A percentile compares a stretch with the other conserved stretches of the same genome.
phyloP scores from a whole-genome alignment of 1,284 basidiomycete species.

The Heterobasidion occidentale region DNA sequence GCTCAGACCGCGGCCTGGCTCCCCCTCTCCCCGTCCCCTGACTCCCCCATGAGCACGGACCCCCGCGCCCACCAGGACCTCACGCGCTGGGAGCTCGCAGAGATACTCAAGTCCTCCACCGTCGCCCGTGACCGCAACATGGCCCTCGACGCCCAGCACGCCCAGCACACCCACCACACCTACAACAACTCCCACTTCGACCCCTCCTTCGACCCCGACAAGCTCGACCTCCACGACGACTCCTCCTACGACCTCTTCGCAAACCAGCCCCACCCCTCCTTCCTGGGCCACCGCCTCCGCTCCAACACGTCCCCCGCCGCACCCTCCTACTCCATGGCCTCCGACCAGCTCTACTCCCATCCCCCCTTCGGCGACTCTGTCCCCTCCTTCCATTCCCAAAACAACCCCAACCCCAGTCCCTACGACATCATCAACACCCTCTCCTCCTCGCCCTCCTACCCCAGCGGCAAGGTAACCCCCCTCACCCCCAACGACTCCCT shows the following conservation, averaged over 20 bases:
- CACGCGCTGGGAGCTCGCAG: slow-evolving; percentile 16
- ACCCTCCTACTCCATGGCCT: slow-evolving; percentile 41
- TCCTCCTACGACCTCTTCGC: slow-evolving; percentile 46
- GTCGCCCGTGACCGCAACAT: slow-evolving; percentile 31
- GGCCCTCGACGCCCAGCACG: slow-evolving; percentile 30
- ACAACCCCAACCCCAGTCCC: slow-evolving; percentile 32
- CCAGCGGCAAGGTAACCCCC: slow-evolving; percentile 67
- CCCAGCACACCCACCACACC: slow-evolving; percentile 13
- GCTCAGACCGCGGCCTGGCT: slow-evolving; percentile 24
- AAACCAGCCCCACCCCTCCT: slow-evolving; percentile 34
- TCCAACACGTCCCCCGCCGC: slow-evolving; percentile 61
- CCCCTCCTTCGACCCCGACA: slow-evolving; percentile 21
- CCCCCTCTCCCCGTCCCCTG: slow-evolving; percentile 12
- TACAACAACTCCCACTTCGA: slow-evolving; percentile 21
- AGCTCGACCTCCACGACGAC: slow-evolving; percentile 12
- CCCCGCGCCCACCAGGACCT: slow-evolving; percentile 8
- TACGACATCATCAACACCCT: slow-evolving; percentile 60
- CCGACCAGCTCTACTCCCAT: slow-evolving; percentile 52
- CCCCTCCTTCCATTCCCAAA: slow-evolving; percentile 35
- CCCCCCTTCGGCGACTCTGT: slow-evolving; percentile 50
- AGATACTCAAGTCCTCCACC: slow-evolving; percentile 37
- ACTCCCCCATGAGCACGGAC: slow-evolving; percentile 5
- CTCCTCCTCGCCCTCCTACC: slow-evolving; percentile 40
- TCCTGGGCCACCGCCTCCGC: slow-evolving; percentile 53
- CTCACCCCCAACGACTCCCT: slow-evolving; percentile 62